phyloP scores from a whole-genome alignment of 352 stramenopile species.

The Blastocystis sp. region DNA sequence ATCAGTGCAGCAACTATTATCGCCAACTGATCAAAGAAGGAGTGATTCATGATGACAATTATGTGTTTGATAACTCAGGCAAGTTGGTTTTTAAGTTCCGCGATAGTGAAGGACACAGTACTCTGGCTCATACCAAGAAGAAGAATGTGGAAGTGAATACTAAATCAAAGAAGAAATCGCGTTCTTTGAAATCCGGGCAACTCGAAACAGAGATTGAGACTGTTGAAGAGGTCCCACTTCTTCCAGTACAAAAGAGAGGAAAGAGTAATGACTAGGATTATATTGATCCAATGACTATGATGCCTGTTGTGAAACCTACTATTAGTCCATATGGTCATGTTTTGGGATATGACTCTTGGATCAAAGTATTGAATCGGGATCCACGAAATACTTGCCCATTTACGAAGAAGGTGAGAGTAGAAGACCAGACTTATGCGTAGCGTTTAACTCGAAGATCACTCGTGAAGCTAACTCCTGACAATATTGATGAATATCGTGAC shows the following conservation, averaged over 20 bases:
- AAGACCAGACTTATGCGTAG: background rate
- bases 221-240: background rate
- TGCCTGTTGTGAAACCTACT: conserved; percentile 41
- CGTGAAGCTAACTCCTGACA: conserved; percentile 46
- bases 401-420: conserved; percentile 53
- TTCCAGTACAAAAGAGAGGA: background rate
- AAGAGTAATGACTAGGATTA: conserved; percentile 39
- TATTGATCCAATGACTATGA: conserved; percentile 63
- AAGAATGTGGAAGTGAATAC: background rate
- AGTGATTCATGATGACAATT: conserved; percentile 65
- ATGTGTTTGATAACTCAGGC: conserved; percentile 58
- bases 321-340: conserved; percentile 62
- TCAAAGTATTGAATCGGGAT: conserved; percentile 50
- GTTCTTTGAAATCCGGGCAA: background rate
- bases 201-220: background rate
- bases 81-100: conserved; percentile 63
- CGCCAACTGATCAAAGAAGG: conserved; percentile 63
- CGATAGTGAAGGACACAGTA: conserved; percentile 43
- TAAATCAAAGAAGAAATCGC: background rate
- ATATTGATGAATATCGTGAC: conserved; percentile 60
- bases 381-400: conserved; percentile 60
- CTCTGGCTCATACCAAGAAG: background rate
- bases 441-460: conserved; percentile 43
- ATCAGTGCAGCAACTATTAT: conserved; percentile 66
- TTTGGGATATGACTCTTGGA: conserved; percentile 58